Evolutionary conservation across 805 yeast species (phyloP), one percentile per base, ranked within the genome.

Genomic region (Suhomyces sp.): DNA sequence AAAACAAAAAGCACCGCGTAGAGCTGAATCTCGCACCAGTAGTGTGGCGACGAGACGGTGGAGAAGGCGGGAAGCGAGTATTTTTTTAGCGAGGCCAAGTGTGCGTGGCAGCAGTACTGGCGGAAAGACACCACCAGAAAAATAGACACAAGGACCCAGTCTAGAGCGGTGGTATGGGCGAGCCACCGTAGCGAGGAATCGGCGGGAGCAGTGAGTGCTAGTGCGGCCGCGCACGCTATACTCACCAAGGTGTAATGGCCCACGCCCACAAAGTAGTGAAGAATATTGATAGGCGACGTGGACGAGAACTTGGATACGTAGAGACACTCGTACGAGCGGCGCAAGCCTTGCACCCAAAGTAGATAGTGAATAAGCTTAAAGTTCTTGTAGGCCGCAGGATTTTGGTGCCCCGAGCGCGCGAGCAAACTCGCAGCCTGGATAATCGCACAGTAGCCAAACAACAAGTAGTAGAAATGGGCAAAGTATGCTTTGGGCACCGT

Each of bases 401-500:
- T 6, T 4, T 8, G 9, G 19, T 5, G 22, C 10, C 10, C n/a
- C 13, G 33, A 10, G 47, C 56, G 51, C 41, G 55, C 54, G 58
- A 65, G 58, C 6, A 63, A 60, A 12, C 71, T 52, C 2, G 46
- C 59, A 55, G 9, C 59, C 60, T 44, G 54, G 42, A 24, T 53
- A 29, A 35, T 15, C 51, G 42, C 29, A 66, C 33, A 76, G 56
- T 0, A 65, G 10, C 47, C 26, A 0, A 74, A 59, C 15, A 84
- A 77, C 15, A 81, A 47, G 4, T 80, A 53, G 64, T 88, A 88
- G 59, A 83, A 88, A 60, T 87, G 90, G 2, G 70, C 60, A 60
- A 88, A 88, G 77, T 78, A 82, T 10, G 76, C 57, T 61, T 86
- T 87, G 0, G 90, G 88, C 0, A 86, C 86, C 10, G 83, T 81